Conservation (phyloP, 1,284 basidiomycete genomes). For the Anthracocystis walkeri region DNA sequence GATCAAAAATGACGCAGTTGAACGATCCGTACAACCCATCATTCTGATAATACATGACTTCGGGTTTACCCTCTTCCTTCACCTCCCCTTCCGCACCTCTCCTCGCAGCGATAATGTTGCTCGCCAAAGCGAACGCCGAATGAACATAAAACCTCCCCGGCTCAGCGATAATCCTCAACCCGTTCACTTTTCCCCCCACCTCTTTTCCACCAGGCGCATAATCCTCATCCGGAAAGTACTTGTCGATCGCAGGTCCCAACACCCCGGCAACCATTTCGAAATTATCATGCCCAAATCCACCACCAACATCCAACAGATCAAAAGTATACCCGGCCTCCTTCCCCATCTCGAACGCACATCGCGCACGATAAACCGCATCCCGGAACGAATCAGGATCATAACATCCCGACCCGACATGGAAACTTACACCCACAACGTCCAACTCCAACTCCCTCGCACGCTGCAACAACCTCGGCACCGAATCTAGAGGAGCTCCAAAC, state of each 20-base stretch:
- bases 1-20: constrained; percentile 96
- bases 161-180: constrained; percentile 90
- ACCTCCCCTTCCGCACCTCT: constrained; percentile 33
- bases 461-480: constrained; percentile 82
- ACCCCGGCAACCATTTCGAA: constrained; percentile 85
- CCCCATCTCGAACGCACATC: constrained; percentile 88
- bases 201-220: constrained; percentile 64
- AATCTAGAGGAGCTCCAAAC: constrained; percentile 90
- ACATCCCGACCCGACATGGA: constrained; percentile 98
- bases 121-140: constrained; percentile 90
- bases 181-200: constrained; percentile 71
- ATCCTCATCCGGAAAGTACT: constrained; percentile 81
- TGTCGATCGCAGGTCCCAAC: constrained; percentile 79
- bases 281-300: constrained; percentile 91
- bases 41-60: constrained; percentile 70
- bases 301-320: constrained; percentile 89
- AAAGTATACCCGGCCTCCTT: constrained; percentile 84
- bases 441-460: constrained; percentile 84
- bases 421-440: constrained; percentile 92
- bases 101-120: constrained; percentile 88
- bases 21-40: constrained; percentile 84
- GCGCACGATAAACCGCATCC: constrained; percentile 88
- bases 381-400: constrained; percentile 90
- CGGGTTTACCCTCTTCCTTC: constrained; percentile 37
- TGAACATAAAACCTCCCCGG: constrained; percentile 95